phyloP scores from a whole-genome alignment of 1,284 basidiomycete genomes.

The Marasmius tenuissimus region DNA sequence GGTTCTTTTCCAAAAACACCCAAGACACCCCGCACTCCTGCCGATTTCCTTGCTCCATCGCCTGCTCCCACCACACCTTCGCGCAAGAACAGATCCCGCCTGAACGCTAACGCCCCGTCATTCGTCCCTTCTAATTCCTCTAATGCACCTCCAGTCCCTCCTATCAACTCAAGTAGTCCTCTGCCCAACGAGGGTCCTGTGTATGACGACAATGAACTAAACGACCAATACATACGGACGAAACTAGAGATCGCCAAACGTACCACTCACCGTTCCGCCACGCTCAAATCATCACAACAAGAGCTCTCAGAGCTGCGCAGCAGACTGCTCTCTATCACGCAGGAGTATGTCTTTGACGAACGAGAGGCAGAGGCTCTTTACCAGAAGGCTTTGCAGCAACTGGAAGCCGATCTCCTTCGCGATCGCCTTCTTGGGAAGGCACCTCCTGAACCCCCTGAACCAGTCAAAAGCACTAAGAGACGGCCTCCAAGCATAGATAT shows the following conservation, averaged over 20 bases:
- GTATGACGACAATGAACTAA: constrained; percentile 54
- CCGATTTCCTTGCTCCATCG: constrained; percentile 28
- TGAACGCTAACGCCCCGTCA: constrained; percentile 37
- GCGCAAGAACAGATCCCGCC: constrained; percentile 19
- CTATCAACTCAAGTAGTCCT: background rate
- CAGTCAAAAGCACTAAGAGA: constrained; percentile 18
- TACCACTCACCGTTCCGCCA: constrained; percentile 29
- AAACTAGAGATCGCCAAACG: constrained; percentile 56
- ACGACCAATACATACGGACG: constrained; percentile 59
- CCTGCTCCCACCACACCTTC: constrained; percentile 17
- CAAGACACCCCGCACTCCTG: constrained; percentile 31
- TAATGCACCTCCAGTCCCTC: background rate
- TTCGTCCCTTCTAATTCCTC: constrained; percentile 32
- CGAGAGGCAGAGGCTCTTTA: constrained; percentile 68
- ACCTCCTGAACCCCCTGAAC: background rate
- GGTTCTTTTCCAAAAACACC: constrained; percentile 20
- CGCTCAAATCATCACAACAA: constrained; percentile 12
- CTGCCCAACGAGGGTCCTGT: background rate
- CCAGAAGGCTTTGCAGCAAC: constrained; percentile 53
- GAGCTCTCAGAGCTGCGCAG: constrained; percentile 43
- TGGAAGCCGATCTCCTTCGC: constrained; percentile 51
- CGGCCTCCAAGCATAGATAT: constrained; percentile 22
- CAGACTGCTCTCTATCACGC: constrained; percentile 55
- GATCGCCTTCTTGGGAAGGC: constrained; percentile 48
- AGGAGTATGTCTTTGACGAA: constrained; percentile 76